Percentiles rank a stretch among this genome's conserved stretches.
These are phyloP conservation scores for Fusarium nurragi DNA, from an alignment of 2,329 filamentous ascomycete species.

Conservation along the genomic window DNA sequence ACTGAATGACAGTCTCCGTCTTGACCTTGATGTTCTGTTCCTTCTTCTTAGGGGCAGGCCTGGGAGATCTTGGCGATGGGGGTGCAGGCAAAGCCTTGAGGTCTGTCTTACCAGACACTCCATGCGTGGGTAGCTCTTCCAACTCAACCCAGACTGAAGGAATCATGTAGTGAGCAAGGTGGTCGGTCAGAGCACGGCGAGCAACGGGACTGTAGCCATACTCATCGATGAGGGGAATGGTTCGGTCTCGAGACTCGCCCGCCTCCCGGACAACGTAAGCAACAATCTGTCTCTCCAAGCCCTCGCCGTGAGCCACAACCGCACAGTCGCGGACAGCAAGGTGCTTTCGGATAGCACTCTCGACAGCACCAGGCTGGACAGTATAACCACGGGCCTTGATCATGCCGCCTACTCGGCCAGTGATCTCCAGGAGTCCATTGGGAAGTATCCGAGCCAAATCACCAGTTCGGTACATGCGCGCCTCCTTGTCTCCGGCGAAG, in stretches of 20 bases:
- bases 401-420: constrained; percentile 79
- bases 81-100: constrained; percentile 76
- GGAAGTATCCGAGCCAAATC: constrained; percentile 74
- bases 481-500: constrained; percentile 66
- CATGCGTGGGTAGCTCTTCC: constrained; percentile 75
- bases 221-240: constrained; percentile 72
- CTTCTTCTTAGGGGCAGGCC: constrained; percentile 52
- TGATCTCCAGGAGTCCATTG: constrained; percentile 77
- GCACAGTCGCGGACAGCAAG: constrained; percentile 77
- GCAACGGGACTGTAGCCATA: constrained; percentile 76
- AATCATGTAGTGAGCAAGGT: constrained; percentile 85
- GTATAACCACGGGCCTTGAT: constrained; percentile 84
- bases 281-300: constrained; percentile 77
- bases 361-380: constrained; percentile 79
- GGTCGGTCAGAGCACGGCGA: constrained; percentile 69
- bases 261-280: constrained; percentile 79
- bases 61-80: constrained; percentile 59
- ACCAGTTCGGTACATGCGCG: constrained; percentile 79
- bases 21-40: constrained; percentile 71
- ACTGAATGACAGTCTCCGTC: constrained; percentile 72
- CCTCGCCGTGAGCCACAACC: constrained; percentile 78
- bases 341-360: constrained; percentile 75
- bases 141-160: constrained; percentile 80
- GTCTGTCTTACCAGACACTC: constrained; percentile 82
- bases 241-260: constrained; percentile 65